phyloP scores from a whole-genome alignment of 257 asterid genomes.

The Nicotiana knightiana region DNA sequence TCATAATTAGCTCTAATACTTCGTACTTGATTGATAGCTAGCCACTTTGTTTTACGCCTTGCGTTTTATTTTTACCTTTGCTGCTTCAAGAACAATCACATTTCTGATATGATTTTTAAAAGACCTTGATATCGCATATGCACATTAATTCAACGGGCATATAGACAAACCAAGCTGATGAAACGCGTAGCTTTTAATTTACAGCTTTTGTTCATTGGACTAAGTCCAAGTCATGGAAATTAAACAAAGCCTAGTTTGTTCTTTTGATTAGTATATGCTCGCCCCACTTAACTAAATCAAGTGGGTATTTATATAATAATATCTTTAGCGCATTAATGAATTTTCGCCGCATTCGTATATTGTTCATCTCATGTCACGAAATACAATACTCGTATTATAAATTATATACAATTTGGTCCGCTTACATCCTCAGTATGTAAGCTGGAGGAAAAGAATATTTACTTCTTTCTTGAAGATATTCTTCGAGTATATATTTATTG shows the following conservation, averaged over 20 bases:
- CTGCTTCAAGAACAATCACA: background rate
- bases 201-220: background rate
- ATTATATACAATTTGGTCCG: background rate
- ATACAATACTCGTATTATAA: background rate
- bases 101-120: background rate
- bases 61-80: background rate
- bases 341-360: background rate
- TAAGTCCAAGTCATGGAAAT: background rate
- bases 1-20: background rate
- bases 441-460: background rate
- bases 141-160: too few species aligned
- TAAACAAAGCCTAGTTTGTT: background rate
- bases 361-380: background rate
- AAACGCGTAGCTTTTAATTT: background rate
- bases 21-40: background rate
- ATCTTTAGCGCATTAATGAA: background rate
- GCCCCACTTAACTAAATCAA: conserved; percentile 8
- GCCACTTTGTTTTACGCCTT: background rate
- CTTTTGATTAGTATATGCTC: background rate
- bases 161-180: too few species aligned
- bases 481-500: background rate
- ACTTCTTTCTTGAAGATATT: background rate
- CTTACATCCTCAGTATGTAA: background rate
- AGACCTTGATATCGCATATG: background rate
- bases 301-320: background rate